Base-by-base conservation (phyloP, 768 basidiomycete genomes). In the Mycena latifolia region DNA sequence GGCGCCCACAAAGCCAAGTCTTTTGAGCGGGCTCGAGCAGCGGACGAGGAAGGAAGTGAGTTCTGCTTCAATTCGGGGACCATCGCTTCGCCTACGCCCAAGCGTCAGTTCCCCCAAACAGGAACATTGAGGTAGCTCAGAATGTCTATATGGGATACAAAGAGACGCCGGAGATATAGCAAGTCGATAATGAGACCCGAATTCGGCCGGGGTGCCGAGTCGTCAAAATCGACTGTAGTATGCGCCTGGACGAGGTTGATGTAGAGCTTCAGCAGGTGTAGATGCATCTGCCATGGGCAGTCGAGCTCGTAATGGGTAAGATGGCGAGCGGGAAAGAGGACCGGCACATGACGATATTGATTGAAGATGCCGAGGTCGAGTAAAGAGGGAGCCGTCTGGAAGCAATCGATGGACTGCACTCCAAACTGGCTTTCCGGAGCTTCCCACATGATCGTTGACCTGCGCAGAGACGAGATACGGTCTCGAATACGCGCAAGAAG, bases 251-350 rank as follows among this genome's bases (percentile, higher is more conserved):
- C 28, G 2, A 62, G 41, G 27, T 62, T 54, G 1, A n/a, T 15
- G 27, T 52, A 22, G 29, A 35, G 15, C 28, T 29, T 45, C 28
- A 54, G 29, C 6, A 62, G 18, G 3, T 22, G n/a, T 62, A 43
- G 8, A 43, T 63, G 62, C 6, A 35, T 9, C 15, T 29, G 29
- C 62, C 62, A 63, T 2, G 54, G 48, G 17, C 14, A 37, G 12
- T 43, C 27, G 25, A 57, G n/a, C 5, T 24, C 28, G 17, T 63
- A 63, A 1, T 31, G 20, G 7, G 62, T 63, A 22, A 63, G 55
- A 8, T 55, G 31, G 8, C 35, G 27, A 0, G 15, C 15, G 15
- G 62, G 55, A 25, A 57, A 45, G 15, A 48, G 14, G 20, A 35
- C 3, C 1, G 22, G 22, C 0, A 55, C 12, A 9, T 15, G 43